These are phyloP conservation scores for Magnusiomyces magnusii DNA, from an alignment of 1,139 yeast species.

Conservation along the genomic window DNA sequence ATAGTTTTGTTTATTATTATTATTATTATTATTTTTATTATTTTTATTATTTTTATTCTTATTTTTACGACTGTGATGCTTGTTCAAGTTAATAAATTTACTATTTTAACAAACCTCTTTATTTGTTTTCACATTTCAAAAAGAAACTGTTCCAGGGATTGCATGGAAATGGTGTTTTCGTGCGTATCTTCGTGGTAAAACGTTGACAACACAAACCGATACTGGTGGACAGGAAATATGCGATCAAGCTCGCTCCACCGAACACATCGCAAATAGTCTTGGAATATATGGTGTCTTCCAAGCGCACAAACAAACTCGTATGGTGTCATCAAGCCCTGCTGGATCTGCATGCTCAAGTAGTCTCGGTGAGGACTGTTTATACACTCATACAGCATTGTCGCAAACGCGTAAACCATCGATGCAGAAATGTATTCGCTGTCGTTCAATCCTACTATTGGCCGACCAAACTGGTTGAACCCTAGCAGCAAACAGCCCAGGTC, in stretches of 20 bases:
- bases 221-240: slow-evolving; percentile 3
- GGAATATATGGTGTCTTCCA: slow-evolving; percentile 1
- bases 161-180: neutral
- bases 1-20: no score
- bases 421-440: slow-evolving; percentile 5
- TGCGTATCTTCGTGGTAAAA: neutral
- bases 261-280: slow-evolving; percentile 2
- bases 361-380: slow-evolving; percentile 3
- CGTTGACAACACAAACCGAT: slow-evolving; percentile 4
- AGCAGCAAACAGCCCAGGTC: slow-evolving; percentile 4
- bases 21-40: no score
- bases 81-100: no score
- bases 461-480: slow-evolving; percentile 3
- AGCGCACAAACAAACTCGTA: slow-evolving; percentile 1
- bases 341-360: neutral
- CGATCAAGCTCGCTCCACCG: slow-evolving; percentile 2
- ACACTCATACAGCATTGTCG: slow-evolving; percentile 5
- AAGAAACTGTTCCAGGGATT: neutral
- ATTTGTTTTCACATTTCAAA: neutral
- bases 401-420: slow-evolving; percentile 4
- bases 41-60: no score
- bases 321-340: neutral
- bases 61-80: neutral
- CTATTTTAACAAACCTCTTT: no score
- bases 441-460: slow-evolving; percentile 3